Conservation (phyloP, 2,329 filamentous ascomycete species). For the Colletotrichum sp. region DNA sequence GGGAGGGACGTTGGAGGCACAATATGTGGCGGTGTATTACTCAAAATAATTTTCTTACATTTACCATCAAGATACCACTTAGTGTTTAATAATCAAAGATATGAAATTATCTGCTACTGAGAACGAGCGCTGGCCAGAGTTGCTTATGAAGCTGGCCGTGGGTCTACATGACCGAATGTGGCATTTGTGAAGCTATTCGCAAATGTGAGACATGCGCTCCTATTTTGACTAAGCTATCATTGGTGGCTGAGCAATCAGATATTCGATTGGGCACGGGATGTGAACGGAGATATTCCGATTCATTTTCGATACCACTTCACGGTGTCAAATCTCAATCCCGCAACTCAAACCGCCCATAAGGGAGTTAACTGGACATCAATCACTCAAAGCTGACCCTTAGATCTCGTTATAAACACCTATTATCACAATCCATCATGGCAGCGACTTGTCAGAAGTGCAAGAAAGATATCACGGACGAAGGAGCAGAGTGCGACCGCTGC, state of each 20-base stretch:
- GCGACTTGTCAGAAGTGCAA: not conserved
- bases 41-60: not conserved
- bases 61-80: not conserved
- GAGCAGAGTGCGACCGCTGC: not conserved
- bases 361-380: not conserved
- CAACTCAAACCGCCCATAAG: not conserved
- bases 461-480: not conserved
- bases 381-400: not conserved
- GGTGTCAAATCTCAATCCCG: not conserved
- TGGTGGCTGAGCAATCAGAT: not conserved
- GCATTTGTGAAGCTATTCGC: not conserved
- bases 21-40: constrained; percentile 2
- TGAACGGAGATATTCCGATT: not conserved
- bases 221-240: not conserved
- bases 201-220: not conserved
- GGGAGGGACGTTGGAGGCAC: not conserved
- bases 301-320: not conserved
- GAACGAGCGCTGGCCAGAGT: too few relatives aligned
- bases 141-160: too few relatives aligned
- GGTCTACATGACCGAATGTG: not conserved
- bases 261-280: not conserved
- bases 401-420: not conserved
- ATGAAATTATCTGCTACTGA: not conserved
- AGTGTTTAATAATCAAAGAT: not conserved
- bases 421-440: not conserved